Evolutionary conservation across 495 filamentous ascomycete species (phyloP).

Genomic region (Xylaria bambusicola): DNA sequence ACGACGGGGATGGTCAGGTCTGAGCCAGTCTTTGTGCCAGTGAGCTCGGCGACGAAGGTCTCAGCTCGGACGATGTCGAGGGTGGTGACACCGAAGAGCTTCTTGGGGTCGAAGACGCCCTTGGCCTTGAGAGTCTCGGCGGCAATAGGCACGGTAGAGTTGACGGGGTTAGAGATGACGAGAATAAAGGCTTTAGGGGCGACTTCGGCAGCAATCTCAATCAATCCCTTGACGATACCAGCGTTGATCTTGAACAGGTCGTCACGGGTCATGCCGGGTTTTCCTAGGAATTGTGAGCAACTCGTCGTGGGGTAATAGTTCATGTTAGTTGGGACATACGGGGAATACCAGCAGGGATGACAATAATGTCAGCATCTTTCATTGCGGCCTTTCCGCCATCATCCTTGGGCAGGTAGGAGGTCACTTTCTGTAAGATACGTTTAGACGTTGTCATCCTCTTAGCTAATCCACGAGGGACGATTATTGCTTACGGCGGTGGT

Average conservation of each 20-base stretch:
- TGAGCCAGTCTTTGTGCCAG: conserved; percentile 77
- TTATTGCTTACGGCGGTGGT: conserved; percentile 72
- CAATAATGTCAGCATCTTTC: conserved; percentile 88
- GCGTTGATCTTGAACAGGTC: conserved; percentile 99
- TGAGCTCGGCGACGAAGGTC: conserved; percentile 88
- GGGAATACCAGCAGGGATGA: conserved; percentile 97
- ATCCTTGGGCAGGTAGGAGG: conserved; percentile 85
- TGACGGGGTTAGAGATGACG: conserved; percentile 98
- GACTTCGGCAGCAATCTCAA: conserved; percentile 80
- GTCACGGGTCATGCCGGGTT: conserved; percentile 98
- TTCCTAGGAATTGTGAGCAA: conserved; percentile 58
- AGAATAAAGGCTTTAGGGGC: conserved; percentile 90
- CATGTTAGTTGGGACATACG: conserved; percentile 59
- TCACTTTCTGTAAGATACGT: conserved; percentile 70
- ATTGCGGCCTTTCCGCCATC: conserved; percentile 87
- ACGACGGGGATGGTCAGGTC: conserved; percentile 86
- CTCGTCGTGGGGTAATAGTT: conserved; percentile 11
- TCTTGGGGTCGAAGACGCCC: conserved; percentile 88
- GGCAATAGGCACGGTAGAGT: conserved; percentile 97
- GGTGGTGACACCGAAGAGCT: conserved; percentile 96
- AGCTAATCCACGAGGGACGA: background rate
- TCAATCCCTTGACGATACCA: conserved; percentile 85
- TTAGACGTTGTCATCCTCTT: conserved; percentile 23
- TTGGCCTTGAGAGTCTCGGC: conserved; percentile 93
- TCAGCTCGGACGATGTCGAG: conserved; percentile 97